phyloP scores from a whole-genome alignment of 2,329 filamentous ascomycete genomes.

The Ascochyta pisi region DNA sequence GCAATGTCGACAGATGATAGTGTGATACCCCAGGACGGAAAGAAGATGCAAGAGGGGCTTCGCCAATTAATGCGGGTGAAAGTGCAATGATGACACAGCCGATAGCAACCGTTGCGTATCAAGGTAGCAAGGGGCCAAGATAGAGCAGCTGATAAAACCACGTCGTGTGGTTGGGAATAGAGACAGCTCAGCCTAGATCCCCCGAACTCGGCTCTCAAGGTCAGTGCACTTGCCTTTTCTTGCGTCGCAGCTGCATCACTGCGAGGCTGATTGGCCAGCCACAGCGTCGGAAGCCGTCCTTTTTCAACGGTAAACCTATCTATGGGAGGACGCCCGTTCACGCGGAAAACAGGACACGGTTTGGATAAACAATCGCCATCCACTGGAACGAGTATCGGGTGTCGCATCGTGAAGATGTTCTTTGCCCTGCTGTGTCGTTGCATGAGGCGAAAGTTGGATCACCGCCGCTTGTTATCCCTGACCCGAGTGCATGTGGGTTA shows the following conservation, averaged over 20 bases:
- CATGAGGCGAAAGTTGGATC: slow-evolving; percentile 17
- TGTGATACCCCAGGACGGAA: slow-evolving; percentile 24
- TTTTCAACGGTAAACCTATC: slow-evolving; percentile 20
- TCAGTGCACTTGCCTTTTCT: slow-evolving; percentile 11
- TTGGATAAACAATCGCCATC: slow-evolving; percentile 19
- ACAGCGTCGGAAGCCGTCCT: slow-evolving; percentile 2
- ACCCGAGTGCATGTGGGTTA: slow-evolving; percentile 19
- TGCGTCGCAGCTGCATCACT: slow-evolving; percentile 28
- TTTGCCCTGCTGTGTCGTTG: slow-evolving; percentile 12
- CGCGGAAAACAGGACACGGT: slow-evolving; percentile 35
- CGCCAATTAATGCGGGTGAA: slow-evolving; percentile 24
- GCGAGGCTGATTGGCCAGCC: slow-evolving; percentile 30
- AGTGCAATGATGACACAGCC: slow-evolving; percentile 31
- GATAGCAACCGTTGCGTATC: slow-evolving; percentile 37
- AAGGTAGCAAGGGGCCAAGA: slow-evolving; percentile 29
- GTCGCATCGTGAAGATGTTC: slow-evolving; percentile 9
- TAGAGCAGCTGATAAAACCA: slow-evolving; percentile 41
- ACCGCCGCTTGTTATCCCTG: slow-evolving; percentile 16
- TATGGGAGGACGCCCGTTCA: slow-evolving; percentile 35
- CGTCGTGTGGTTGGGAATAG: slow-evolving; percentile 28
- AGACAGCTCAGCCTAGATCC: slow-evolving; percentile 27
- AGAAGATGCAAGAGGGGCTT: slow-evolving; percentile 16
- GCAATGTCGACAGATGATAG: slow-evolving; percentile 28
- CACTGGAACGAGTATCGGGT: slow-evolving; percentile 10
- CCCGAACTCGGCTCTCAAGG: slow-evolving; percentile 29